Percentiles rank a stretch among this genome's conserved stretches.
phyloP scores from a whole-genome alignment of 495 filamentous ascomycete species.

The Talaromyces liani region DNA sequence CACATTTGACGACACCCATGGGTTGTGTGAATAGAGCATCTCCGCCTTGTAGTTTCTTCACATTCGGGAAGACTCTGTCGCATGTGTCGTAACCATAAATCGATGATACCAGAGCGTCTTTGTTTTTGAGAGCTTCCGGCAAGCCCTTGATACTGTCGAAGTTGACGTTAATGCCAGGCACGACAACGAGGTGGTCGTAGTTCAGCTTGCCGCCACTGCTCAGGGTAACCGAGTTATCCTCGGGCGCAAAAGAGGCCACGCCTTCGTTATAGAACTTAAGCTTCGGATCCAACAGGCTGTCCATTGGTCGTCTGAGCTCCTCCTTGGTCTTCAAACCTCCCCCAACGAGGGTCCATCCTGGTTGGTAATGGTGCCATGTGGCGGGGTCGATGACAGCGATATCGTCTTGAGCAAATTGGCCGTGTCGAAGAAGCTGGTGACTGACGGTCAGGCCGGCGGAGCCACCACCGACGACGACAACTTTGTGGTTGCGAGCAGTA shows the following conservation, averaged over 20 bases:
- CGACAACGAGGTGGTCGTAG: slow-evolving; percentile 61
- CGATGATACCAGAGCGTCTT: slow-evolving; percentile 49
- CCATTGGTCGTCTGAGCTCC: slow-evolving; percentile 44
- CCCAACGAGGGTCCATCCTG: slow-evolving; percentile 63
- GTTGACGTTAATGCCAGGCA: slow-evolving; percentile 53
- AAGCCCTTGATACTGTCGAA: slow-evolving; percentile 50
- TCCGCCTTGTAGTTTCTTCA: slow-evolving; percentile 48
- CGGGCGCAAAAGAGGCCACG: slow-evolving; percentile 47
- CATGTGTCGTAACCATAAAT: slow-evolving; percentile 57
- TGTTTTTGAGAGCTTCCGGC: slow-evolving; percentile 50
- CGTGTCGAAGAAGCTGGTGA: slow-evolving; percentile 52
- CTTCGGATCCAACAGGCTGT: slow-evolving; percentile 48
- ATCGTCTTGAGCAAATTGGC: slow-evolving; percentile 49
- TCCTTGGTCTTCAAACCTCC: slow-evolving; percentile 54
- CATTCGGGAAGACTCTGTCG: slow-evolving; percentile 49
- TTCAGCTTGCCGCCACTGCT: slow-evolving; percentile 48
- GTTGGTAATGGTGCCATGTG: slow-evolving; percentile 61
- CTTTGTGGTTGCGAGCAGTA: slow-evolving; percentile 42
- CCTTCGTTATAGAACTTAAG: slow-evolving; percentile 52
- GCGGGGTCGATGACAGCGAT: slow-evolving; percentile 62
- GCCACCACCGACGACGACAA: slow-evolving; percentile 59
- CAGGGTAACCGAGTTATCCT: slow-evolving; percentile 51
- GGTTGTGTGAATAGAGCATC: slow-evolving; percentile 65
- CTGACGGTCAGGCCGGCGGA: slow-evolving; percentile 54
- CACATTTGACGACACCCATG: slow-evolving; percentile 58